Base-by-base conservation (phyloP, 345 rosid species). In the Eucalyptus pauciflora region DNA sequence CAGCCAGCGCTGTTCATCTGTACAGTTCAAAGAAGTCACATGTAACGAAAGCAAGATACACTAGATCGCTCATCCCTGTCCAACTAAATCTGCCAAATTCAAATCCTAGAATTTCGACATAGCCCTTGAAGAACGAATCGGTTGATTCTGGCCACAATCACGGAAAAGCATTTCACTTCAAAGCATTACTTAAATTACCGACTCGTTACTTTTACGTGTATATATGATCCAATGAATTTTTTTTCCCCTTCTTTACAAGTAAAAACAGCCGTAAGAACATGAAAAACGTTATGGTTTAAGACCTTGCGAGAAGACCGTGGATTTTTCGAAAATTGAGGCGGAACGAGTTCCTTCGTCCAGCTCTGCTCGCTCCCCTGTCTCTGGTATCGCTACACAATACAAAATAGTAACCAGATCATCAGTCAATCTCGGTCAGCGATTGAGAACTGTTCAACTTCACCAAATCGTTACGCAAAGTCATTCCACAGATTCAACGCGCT, bases 21-120 rank as follows among this genome's bases (percentile, higher is more conserved):
- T 96, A 95, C 94, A 94, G 90, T 95, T 95, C 94, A 95, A 96
- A 91, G 92, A 94, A 92, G 97, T 95, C 94, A 95, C 91, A 93
- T 94, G 94, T 95, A 91, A 95, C 90, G 92, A 94, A 94, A 87
- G 93, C 96, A 94, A 93, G 96, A 94, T 93, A 89, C 48, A 27
- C 50, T 31, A 16, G 25, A 51, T 56, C 50, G 45, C 87, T 41
- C 48, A 88, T 88, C 31, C 45, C 62, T 51, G 71, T 31, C 49
- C 46, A n/a, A 52, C 37, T 86, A 49, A 85, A 52, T 89, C 87
- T 37, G 56, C 46, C 49, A 80, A 79, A 48, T 24, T 50, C 56
- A 81, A 88, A 64, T 31, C 45, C 88, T 76, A 46, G 43, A 13
- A 31, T 49, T 64, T 48, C 31, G 7, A 48, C 46, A 6, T n/a